Base-by-base conservation (phyloP, 2,329 filamentous ascomycete genomes). In the Botryotinia convoluta region DNA sequence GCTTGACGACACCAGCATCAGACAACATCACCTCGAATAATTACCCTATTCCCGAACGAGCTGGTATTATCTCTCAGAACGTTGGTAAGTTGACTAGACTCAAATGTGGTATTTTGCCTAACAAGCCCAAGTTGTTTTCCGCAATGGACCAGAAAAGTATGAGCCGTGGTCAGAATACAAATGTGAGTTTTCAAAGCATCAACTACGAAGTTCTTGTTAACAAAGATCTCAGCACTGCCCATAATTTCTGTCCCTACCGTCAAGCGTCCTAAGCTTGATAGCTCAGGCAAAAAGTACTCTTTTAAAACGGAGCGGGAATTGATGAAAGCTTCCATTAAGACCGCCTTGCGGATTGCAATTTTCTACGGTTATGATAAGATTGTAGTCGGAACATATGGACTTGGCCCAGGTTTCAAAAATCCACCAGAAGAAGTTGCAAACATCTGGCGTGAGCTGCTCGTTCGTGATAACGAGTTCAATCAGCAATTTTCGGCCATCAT, bases 201-300 rank as follows among this genome's bases (percentile, higher is more conserved):
- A 37, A 22, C 29, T n/a, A 32, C n/a, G 3, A 4, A 18, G 32
- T 39, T 63, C 18, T 42, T 48, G 16, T 60, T 69, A 20, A 69
- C 48, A 32, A 32, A 32, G 3, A 69, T 73, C 37, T 51, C 72
- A 67, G 84, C 87, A 63, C 82, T 93, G 44, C 91, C 92, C 16
- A 90, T 94, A n/a, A 88, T 94, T 72, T 93, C 91, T 2, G 90
- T 94, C 32, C 88, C 91, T 35, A 91, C 92, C 16, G 89, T 91
- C 12, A 88, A 91, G 37, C 89, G 92, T 82, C 92, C 92, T 29
- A 94, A 93, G 82, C 86, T 94, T 57, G 90, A 90, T 77, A 88
- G 89, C 74, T 85, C 86, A 67, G 90, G 89, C n/a, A 85, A 85
- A 74, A 88, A 88, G 75, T 94, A 93, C 82, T 92, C 91, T 0